Conservation (phyloP, 1,284 basidiomycete genomes). For the Naganishia cerealis region DNA sequence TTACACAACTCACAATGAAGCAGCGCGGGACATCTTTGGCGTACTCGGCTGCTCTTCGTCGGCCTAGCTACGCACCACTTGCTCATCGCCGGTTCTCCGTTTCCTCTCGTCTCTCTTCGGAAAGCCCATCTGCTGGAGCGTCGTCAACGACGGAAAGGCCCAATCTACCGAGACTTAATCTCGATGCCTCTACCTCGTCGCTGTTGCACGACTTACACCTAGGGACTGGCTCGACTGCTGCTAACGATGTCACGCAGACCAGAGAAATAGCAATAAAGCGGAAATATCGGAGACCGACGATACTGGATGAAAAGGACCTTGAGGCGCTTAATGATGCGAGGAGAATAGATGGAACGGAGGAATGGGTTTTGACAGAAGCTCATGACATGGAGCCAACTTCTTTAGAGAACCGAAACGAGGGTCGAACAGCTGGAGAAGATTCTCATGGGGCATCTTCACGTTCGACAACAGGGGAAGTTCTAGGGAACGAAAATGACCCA, state of each 20-base stretch:
- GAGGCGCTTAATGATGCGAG: constrained; percentile 21
- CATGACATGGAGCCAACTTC: not conserved
- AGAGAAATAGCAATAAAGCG: not conserved
- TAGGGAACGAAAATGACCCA: not conserved
- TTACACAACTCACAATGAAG: not conserved
- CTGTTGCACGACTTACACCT: constrained; percentile 20
- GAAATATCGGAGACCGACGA: constrained; percentile 6
- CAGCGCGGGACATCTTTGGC: not conserved
- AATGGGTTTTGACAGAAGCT: constrained; percentile 12
- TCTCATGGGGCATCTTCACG: not conserved
- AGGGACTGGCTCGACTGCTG: not conserved
- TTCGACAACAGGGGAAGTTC: not conserved
- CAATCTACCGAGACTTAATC: constrained; percentile 10
- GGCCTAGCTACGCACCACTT: not conserved
- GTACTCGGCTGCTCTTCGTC: not conserved
- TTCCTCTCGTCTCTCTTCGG: not conserved
- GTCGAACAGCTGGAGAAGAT: not conserved
- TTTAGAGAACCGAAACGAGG: not conserved
- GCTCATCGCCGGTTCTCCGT: not conserved
- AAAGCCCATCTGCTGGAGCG: not conserved
- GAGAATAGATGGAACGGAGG: constrained; percentile 17
- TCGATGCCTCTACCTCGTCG: constrained; percentile 18
- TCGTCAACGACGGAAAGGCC: constrained; percentile 3
- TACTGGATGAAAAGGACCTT: constrained; percentile 27
- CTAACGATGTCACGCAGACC: not conserved